Conservation (phyloP, 2,329 filamentous ascomycete genomes). For the Gnomoniopsis smithogilvyi region DNA sequence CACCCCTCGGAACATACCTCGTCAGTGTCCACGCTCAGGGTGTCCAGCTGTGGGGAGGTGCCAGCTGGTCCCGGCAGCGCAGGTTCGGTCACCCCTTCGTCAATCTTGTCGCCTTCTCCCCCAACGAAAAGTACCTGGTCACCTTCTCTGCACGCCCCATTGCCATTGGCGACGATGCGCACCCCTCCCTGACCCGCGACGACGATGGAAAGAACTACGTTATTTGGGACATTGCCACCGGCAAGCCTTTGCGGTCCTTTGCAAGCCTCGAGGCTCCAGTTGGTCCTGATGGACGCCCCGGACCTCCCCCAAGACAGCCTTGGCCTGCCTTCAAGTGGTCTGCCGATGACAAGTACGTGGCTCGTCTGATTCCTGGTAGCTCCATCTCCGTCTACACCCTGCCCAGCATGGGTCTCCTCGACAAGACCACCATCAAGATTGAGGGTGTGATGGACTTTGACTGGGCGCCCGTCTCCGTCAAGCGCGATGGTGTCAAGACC, state of each 20-base stretch:
- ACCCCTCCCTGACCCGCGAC: slow-evolving; percentile 79
- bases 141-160: slow-evolving; percentile 97
- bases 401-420: slow-evolving; percentile 82
- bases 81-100: slow-evolving; percentile 94
- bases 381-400: slow-evolving; percentile 96
- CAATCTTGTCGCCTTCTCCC: slow-evolving; percentile 95
- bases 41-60: slow-evolving; percentile 94
- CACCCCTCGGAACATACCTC: slow-evolving; percentile 87
- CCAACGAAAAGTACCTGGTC: slow-evolving; percentile 85
- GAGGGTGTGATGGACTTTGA: slow-evolving; percentile 98
- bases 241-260: slow-evolving; percentile 88
- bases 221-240: slow-evolving; percentile 93
- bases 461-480: slow-evolving; percentile 83
- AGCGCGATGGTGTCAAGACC: slow-evolving; percentile 79
- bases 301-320: slow-evolving; percentile 83
- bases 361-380: slow-evolving; percentile 80
- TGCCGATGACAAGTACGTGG: slow-evolving; percentile 93
- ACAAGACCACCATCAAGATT: slow-evolving; percentile 91
- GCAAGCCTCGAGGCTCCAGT: slow-evolving; percentile 77
- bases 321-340: slow-evolving; percentile 99
- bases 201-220: slow-evolving; percentile 99
- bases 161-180: slow-evolving; percentile 81
- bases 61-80: slow-evolving; percentile 84
- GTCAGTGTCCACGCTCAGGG: slow-evolving; percentile 94
- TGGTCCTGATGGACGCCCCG: slow-evolving; percentile 60